Conservation (phyloP, 139 green algal genomes). For the Penium margaritaceum region DNA sequence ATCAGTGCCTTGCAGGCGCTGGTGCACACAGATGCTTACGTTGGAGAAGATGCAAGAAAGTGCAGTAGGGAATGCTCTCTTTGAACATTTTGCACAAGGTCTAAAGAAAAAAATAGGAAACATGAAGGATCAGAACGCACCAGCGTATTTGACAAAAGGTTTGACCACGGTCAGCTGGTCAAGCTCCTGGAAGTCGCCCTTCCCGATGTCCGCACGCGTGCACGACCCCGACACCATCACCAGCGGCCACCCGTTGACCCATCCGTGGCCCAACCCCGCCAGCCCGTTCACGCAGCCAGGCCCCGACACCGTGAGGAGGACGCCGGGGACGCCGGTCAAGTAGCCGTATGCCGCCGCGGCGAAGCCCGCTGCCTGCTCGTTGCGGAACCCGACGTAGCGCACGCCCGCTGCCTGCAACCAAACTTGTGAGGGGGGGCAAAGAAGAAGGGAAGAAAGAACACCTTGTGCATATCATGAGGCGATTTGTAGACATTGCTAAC, state of each 20-base stretch:
- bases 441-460: too few species aligned
- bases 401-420: too few species aligned
- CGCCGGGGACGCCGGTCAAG: slow-evolving; percentile 62
- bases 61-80: too few species aligned
- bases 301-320: slow-evolving; percentile 73
- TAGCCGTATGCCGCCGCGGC: slow-evolving; percentile 65
- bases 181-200: slow-evolving; percentile 75
- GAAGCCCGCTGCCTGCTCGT: slow-evolving; percentile 80
- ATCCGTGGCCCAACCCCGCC: slow-evolving; percentile 62
- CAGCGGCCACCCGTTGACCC: slow-evolving; percentile 69
- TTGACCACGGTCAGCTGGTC: slow-evolving; percentile 63
- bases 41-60: too few species aligned
- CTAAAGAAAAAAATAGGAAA: too few species aligned
- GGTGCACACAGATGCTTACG: too few species aligned
- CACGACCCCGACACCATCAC: slow-evolving; percentile 65
- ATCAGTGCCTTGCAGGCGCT: too few species aligned
- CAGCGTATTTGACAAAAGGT: slow-evolving; percentile 61
- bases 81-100: too few species aligned
- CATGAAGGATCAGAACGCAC: too few species aligned
- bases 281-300: slow-evolving; percentile 70
- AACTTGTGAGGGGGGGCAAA: too few species aligned
- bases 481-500: too few species aligned
- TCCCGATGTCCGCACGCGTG: slow-evolving; percentile 61
- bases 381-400: slow-evolving; percentile 68
- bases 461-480: too few species aligned